phyloP scores from a whole-genome alignment of 257 asterid genomes.

The Fraxinus anomala region DNA sequence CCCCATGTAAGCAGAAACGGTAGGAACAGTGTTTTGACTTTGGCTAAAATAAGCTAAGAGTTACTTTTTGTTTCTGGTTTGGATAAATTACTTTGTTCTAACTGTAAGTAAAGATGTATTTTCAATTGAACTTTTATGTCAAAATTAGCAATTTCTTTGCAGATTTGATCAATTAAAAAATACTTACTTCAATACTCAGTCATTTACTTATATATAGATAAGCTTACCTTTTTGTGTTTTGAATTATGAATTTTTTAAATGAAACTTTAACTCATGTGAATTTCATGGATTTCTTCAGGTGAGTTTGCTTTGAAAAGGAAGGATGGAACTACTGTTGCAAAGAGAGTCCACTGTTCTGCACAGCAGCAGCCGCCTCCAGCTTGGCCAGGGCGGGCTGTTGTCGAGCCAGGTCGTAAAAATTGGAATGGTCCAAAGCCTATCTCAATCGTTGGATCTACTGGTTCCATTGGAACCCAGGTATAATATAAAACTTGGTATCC shows the following conservation, averaged over 20 bases:
- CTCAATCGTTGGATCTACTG: conserved; percentile 93
- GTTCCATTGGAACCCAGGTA: conserved; percentile 99
- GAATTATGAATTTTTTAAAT: conserved; percentile 23
- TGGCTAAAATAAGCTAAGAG: background rate
- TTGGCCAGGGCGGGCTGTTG: conserved; percentile 92
- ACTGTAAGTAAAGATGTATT: background rate
- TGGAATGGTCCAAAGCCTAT: conserved; percentile 99
- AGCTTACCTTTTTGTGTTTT: background rate
- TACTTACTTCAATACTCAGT: background rate
- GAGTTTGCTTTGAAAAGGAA: conserved; percentile 63
- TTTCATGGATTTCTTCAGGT: conserved; percentile 46
- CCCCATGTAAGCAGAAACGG: background rate
- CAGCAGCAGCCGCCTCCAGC: conserved; percentile 75
- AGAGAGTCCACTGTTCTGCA: conserved; percentile 67
- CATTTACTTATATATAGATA: background rate
- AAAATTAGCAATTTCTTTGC: background rate
- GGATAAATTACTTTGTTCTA: background rate
- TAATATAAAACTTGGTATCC: conserved; percentile 4
- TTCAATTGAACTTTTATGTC: background rate
- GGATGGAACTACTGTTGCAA: conserved; percentile 48
- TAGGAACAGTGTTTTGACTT: background rate
- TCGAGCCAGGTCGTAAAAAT: conserved; percentile 56
- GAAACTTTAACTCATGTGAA: background rate
- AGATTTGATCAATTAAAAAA: background rate
- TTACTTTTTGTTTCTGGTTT: background rate